These are phyloP conservation scores for Leccinum pallidistipes DNA, from an alignment of 1,284 basidiomycete species.

Conservation along the genomic window DNA sequence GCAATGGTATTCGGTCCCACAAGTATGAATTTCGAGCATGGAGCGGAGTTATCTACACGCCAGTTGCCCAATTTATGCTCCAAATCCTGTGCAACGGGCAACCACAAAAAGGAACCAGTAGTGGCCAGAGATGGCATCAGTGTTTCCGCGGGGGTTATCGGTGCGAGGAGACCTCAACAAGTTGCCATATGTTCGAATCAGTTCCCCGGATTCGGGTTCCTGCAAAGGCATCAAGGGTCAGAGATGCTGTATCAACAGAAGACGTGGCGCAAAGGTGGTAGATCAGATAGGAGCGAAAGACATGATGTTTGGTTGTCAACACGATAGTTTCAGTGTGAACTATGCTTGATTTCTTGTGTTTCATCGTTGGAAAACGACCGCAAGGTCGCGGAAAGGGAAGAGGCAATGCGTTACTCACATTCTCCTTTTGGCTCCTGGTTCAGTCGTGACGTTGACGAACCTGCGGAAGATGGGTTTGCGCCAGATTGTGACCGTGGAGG, in stretches of 20 bases:
- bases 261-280: neutral
- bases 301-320: constrained; percentile 32
- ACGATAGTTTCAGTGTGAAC: constrained; percentile 35
- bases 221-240: constrained; percentile 13
- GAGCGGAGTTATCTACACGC: neutral
- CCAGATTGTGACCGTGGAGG: neutral
- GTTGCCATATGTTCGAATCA: neutral
- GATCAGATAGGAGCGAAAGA: constrained; percentile 35
- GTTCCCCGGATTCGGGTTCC: constrained; percentile 21
- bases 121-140: neutral
- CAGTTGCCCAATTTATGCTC: neutral
- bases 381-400: neutral
- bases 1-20: neutral
- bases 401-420: constrained; percentile 16
- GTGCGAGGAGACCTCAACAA: neutral
- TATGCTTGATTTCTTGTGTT: constrained; percentile 29
- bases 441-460: constrained; percentile 91
- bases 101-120: neutral
- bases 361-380: constrained; percentile 17
- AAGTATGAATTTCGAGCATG: neutral
- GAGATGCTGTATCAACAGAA: neutral
- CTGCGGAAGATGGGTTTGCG: constrained; percentile 37
- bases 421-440: constrained; percentile 83
- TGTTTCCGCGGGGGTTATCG: neutral
- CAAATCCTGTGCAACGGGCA: neutral